Evolutionary conservation across 176 grass and related monocot genomes (phyloP).

Genomic region (Rhynchospora pubera): DNA sequence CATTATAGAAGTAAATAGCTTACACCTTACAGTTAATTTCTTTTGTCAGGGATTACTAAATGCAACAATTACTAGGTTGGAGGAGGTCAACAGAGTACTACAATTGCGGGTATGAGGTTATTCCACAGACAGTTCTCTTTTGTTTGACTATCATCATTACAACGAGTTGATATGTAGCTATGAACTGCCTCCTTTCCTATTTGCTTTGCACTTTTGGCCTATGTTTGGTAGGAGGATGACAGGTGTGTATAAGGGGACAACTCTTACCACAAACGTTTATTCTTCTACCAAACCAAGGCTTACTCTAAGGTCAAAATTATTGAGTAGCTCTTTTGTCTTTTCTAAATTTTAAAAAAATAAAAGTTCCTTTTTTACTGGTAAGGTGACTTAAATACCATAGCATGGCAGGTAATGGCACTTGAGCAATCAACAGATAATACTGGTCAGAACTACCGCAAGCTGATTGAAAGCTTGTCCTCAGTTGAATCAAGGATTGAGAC

Average conservation of each 20-base stretch:
- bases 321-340: neutral
- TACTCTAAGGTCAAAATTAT: neutral
- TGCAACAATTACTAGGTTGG: conserved; percentile 59
- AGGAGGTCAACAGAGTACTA: conserved; percentile 47
- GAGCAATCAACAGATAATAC: conserved; percentile 47
- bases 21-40: conserved; percentile 22
- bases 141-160: neutral
- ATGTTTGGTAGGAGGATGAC: conserved; percentile 20
- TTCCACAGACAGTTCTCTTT: conserved; percentile 14
- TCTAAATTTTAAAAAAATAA: neutral
- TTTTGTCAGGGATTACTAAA: conserved; percentile 42
- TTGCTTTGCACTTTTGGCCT: conserved; percentile 10
- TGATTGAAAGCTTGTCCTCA: conserved; percentile 42
- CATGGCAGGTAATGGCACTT: conserved; percentile 79
- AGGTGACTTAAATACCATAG: conserved; percentile 62
- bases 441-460: conserved; percentile 37
- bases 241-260: neutral
- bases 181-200: neutral
- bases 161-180: conserved; percentile 1
- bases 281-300: neutral
- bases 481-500: conserved; percentile 54
- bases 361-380: conserved; percentile 45
- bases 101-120: conserved; percentile 48
- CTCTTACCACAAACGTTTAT: neutral
- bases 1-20: neutral